Evolutionary conservation across 2,329 filamentous ascomycete genomes (phyloP).

Genomic region (Diaporthe ampelina): DNA sequence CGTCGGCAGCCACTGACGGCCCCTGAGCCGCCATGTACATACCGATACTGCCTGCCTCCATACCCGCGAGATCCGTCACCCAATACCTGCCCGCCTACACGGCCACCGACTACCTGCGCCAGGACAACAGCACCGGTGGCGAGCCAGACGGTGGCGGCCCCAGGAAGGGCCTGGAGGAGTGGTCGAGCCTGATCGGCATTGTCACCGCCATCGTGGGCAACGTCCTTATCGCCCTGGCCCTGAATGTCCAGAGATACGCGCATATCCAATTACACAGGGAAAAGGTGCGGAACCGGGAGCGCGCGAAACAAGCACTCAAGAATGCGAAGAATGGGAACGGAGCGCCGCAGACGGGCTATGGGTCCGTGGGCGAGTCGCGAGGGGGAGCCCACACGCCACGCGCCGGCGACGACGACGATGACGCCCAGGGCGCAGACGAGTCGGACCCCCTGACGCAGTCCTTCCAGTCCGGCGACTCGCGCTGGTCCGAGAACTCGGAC

Average conservation of each 20-base stretch:
- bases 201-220: slow-evolving; percentile 93
- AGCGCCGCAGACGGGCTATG: slow-evolving; percentile 47
- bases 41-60: slow-evolving; percentile 31
- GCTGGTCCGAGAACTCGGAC: slow-evolving; percentile 54
- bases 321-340: slow-evolving; percentile 54
- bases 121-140: slow-evolving; percentile 43
- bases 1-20: slow-evolving; percentile 37
- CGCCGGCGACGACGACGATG: slow-evolving; percentile 51
- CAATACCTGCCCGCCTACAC: slow-evolving; percentile 40
- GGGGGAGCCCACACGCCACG: slow-evolving; percentile 47
- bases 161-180: slow-evolving; percentile 72
- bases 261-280: slow-evolving; percentile 87
- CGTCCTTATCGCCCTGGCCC: slow-evolving; percentile 91
- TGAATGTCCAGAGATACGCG: slow-evolving; percentile 97
- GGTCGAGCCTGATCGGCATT: slow-evolving; percentile 97
- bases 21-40: slow-evolving; percentile 41
- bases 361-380: slow-evolving; percentile 45
- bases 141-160: slow-evolving; percentile 48
- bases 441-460: slow-evolving; percentile 67
- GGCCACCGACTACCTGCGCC: slow-evolving; percentile 41
- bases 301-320: slow-evolving; percentile 67
- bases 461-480: slow-evolving; percentile 60
- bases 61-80: slow-evolving; percentile 36
- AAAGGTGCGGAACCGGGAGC: slow-evolving; percentile 69
- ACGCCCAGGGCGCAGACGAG: slow-evolving; percentile 54